Conservation (phyloP, 2,329 filamentous ascomycete species). For the Diaporthe humulicola region DNA sequence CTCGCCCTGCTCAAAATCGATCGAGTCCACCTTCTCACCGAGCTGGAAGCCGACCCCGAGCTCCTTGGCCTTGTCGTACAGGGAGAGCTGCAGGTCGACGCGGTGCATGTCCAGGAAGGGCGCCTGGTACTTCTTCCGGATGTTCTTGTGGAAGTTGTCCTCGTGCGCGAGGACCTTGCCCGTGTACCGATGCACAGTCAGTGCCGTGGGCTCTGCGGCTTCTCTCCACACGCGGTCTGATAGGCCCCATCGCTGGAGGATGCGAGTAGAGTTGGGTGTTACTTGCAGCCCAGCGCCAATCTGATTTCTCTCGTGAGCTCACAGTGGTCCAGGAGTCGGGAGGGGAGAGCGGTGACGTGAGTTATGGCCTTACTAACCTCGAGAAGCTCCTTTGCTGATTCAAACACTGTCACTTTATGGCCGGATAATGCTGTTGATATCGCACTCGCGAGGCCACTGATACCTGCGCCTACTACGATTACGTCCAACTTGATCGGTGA, state of each 20-base stretch:
- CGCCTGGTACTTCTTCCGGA: slow-evolving; percentile 45
- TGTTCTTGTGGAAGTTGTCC: slow-evolving; percentile 44
- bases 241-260: slow-evolving; percentile 46
- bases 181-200: slow-evolving; percentile 48
- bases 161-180: slow-evolving; percentile 48
- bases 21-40: slow-evolving; percentile 58
- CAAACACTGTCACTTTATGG: slow-evolving; percentile 39
- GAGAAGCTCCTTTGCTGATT: slow-evolving; percentile 41
- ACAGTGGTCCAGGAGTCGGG: no score
- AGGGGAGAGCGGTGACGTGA: no score
- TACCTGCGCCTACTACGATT: slow-evolving; percentile 38
- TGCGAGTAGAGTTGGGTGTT: slow-evolving; percentile 48
- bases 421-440: slow-evolving; percentile 39
- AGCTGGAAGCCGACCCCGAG: slow-evolving; percentile 66
- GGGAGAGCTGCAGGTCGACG: slow-evolving; percentile 69
- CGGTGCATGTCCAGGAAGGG: slow-evolving; percentile 63
- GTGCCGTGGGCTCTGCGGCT: slow-evolving; percentile 44
- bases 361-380: slow-evolving; percentile 23
- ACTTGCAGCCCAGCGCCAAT: slow-evolving; percentile 47
- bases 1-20: slow-evolving; percentile 62
- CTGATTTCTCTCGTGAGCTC: background rate
- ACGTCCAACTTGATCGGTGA: slow-evolving; percentile 37
- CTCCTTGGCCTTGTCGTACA: slow-evolving; percentile 64
- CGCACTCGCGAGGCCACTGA: slow-evolving; percentile 39
- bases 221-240: slow-evolving; percentile 40